These are phyloP conservation scores for Phylloboletellus chloephorus DNA, from an alignment of 1,284 basidiomycete genomes.

Conservation along the genomic window DNA sequence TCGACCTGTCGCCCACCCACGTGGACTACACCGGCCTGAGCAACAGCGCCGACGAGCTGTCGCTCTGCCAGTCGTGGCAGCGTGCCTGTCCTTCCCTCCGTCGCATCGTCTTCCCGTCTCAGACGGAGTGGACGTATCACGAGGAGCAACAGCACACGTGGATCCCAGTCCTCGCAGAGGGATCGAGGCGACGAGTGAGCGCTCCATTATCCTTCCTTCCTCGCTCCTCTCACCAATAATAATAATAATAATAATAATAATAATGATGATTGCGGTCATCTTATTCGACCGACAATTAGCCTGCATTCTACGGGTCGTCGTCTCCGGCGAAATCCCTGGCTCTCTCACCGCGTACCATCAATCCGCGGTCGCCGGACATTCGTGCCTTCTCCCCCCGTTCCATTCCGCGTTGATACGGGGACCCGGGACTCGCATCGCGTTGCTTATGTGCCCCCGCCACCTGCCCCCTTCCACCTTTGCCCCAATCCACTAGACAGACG, in stretches of 20 bases:
- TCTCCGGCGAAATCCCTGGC: not conserved
- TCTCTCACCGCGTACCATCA: no score
- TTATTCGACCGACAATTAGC: no score
- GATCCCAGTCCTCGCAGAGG: not conserved
- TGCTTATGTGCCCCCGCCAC: no score
- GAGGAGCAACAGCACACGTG: constrained; percentile 17
- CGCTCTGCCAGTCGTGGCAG: constrained; percentile 50
- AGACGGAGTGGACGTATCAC: constrained; percentile 40
- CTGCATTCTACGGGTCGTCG: constrained; percentile 7
- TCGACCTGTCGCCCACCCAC: constrained; percentile 56
- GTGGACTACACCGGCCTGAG: constrained; percentile 40
- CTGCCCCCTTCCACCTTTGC: no score
- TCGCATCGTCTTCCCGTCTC: constrained; percentile 52
- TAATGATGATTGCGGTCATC: no score
- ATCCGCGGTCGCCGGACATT: no score
- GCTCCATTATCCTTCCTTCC: not conserved
- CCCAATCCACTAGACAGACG: no score
- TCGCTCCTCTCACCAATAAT: no score
- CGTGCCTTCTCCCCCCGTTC: no score
- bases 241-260: no score
- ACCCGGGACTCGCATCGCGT: no score
- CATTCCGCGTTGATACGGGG: no score
- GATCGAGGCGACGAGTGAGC: constrained; percentile 3
- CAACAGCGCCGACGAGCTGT: constrained; percentile 46
- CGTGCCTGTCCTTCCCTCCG: constrained; percentile 49